phyloP scores from a whole-genome alignment of 2,329 filamentous ascomycete species.

The Trichoderma polysporum region DNA sequence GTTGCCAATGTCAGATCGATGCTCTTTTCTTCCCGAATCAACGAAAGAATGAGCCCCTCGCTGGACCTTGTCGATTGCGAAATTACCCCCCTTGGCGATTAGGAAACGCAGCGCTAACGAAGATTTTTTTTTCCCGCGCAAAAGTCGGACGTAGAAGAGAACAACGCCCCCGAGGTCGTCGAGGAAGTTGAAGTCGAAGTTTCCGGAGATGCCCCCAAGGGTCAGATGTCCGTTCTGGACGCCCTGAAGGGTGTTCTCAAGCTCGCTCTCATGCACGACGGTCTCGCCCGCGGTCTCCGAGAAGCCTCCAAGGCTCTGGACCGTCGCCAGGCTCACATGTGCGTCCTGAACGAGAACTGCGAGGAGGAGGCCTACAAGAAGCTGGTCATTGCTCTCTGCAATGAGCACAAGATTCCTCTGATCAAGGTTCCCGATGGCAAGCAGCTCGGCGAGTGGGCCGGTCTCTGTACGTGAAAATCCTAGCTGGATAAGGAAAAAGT shows the following conservation, averaged over 20 bases:
- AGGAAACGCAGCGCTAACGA: constrained; percentile 26
- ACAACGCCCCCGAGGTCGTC: constrained; percentile 75
- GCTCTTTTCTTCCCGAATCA: neutral
- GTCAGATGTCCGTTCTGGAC: constrained; percentile 97
- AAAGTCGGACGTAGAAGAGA: constrained; percentile 99
- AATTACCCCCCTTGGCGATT: constrained; percentile 7
- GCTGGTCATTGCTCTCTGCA: constrained; percentile 97
- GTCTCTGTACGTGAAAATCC: constrained; percentile 79
- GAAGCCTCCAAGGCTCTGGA: constrained; percentile 99
- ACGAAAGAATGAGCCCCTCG: constrained; percentile 11
- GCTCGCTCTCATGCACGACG: constrained; percentile 98
- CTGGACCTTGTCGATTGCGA: constrained; percentile 15
- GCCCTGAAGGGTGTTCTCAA: constrained; percentile 99
- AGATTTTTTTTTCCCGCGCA: constrained; percentile 16
- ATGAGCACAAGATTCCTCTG: constrained; percentile 98
- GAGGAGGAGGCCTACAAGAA: constrained; percentile 99
- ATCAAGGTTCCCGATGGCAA: constrained; percentile 99
- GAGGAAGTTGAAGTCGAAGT: constrained; percentile 98
- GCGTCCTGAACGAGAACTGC: constrained; percentile 98
- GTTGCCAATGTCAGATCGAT: neutral
- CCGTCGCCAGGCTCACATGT: constrained; percentile 99
- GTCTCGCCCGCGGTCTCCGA: constrained; percentile 95
- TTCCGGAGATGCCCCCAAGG: constrained; percentile 84
- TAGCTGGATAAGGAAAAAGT: neutral
- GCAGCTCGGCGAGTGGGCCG: constrained; percentile 99